phyloP scores from a whole-genome alignment of 2,329 filamentous ascomycete species.

The Sphaerostilbella broomeana region DNA sequence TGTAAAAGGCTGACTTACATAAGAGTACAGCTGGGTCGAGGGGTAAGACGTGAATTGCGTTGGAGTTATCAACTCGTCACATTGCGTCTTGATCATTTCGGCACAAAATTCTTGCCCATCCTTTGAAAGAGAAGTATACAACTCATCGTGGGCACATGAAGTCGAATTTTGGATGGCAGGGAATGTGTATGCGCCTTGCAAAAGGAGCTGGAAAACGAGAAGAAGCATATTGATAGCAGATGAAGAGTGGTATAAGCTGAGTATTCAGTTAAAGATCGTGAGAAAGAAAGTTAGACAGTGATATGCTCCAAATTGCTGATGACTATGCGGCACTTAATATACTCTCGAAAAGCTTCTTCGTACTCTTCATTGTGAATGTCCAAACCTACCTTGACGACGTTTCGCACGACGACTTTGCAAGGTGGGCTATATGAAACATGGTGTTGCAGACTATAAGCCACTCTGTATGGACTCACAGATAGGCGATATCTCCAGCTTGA shows the following conservation, averaged over 20 bases:
- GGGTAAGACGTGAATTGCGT: conserved; percentile 24
- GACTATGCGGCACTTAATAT: not conserved
- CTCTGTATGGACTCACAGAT: not conserved
- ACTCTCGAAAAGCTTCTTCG: not conserved
- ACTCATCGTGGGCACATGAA: conserved; percentile 23
- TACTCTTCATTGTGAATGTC: not conserved
- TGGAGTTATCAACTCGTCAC: conserved; percentile 20
- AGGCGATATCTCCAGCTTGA: not conserved
- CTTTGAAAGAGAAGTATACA: conserved; percentile 25
- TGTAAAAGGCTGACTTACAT: conserved; percentile 19
- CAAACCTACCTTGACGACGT: not conserved
- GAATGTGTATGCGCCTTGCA: conserved; percentile 7
- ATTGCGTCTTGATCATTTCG: conserved; percentile 20
- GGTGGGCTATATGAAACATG: conserved; percentile 8
- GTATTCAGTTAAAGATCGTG: too few relatives aligned
- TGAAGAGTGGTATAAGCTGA: too few relatives aligned
- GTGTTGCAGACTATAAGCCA: conserved; percentile 3
- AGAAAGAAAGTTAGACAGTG: too few relatives aligned
- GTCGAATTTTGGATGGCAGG: conserved; percentile 5
- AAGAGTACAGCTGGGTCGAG: conserved; percentile 24
- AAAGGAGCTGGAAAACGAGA: not conserved
- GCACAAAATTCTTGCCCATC: conserved; percentile 26
- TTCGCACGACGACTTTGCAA: too few relatives aligned
- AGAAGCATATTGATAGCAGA: conserved; percentile 7
- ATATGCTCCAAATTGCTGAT: too few relatives aligned